A percentile compares a stretch with the other conserved stretches of the same genome.
These are phyloP conservation scores for Arthrinium phaeospermum DNA, from an alignment of 2,329 filamentous ascomycete species.

Conservation along the genomic window DNA sequence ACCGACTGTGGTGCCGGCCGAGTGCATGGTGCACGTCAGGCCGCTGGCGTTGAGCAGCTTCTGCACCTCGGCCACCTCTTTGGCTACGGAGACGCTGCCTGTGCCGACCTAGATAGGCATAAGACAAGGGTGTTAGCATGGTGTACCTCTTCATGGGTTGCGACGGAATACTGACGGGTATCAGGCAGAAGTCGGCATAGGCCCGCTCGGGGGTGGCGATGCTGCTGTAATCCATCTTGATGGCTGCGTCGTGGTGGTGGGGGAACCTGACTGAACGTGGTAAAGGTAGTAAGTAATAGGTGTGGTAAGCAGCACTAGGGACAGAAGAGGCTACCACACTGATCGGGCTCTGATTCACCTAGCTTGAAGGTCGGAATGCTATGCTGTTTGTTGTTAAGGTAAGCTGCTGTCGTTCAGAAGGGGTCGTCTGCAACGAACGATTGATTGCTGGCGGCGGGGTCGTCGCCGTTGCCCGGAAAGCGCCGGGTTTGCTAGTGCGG, in stretches of 20 bases:
- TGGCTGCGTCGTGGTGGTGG: neutral
- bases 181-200: conserved; percentile 89
- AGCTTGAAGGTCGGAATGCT: neutral
- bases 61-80: conserved; percentile 89
- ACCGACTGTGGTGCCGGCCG: conserved; percentile 92
- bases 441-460: neutral
- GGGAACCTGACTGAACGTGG: neutral
- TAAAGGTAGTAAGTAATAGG: neutral
- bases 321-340: neutral
- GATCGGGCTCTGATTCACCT: neutral
- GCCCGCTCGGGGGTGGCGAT: conserved; percentile 74
- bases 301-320: neutral
- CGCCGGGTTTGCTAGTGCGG: conserved; percentile 4
- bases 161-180: conserved; percentile 64
- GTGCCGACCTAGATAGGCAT: conserved; percentile 74
- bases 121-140: neutral
- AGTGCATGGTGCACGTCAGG: conserved; percentile 87
- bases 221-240: conserved; percentile 46
- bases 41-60: conserved; percentile 81
- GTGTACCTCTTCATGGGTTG: neutral
- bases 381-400: no score
- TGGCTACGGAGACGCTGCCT: conserved; percentile 73
- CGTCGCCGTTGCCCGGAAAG: neutral
- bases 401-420: neutral
- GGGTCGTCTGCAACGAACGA: neutral